phyloP scores from a whole-genome alignment of 129 eudicot genomes.

The Tagetes erecta region DNA sequence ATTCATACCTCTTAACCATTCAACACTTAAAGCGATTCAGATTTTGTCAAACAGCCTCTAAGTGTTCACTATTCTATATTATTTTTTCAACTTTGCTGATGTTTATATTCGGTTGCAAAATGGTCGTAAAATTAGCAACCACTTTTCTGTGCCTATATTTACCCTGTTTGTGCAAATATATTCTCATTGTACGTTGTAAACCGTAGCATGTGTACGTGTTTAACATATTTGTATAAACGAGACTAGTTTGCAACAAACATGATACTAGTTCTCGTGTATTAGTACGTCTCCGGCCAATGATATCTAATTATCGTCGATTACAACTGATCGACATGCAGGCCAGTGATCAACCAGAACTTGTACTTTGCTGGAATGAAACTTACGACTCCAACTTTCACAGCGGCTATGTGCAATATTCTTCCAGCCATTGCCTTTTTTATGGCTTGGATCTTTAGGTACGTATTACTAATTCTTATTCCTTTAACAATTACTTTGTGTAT shows the following conservation, averaged over 20 bases:
- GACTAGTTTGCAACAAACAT: not conserved
- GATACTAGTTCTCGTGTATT: not conserved
- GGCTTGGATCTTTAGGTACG: slow-evolving; percentile 49
- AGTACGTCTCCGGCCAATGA: not conserved
- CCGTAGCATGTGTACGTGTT: not conserved
- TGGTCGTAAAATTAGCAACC: no score
- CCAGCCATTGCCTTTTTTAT: slow-evolving; percentile 54
- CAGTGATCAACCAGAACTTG: slow-evolving; percentile 55
- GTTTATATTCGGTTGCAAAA: no score
- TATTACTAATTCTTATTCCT: not conserved
- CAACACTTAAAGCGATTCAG: no score
- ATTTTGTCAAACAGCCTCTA: no score
- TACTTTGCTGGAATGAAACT: slow-evolving; percentile 44
- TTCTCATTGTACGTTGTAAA: not conserved
- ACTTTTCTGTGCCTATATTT: not conserved
- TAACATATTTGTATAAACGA: not conserved
- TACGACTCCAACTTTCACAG: slow-evolving; percentile 49
- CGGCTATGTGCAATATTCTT: slow-evolving; percentile 51
- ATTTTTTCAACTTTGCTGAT: no score
- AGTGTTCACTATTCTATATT: no score
- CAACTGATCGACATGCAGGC: slow-evolving; percentile 35
- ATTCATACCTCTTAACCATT: no score
- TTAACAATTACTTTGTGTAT: not conserved
- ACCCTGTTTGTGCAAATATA: not conserved
- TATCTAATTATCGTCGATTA: not conserved